A percentile compares a stretch with the other conserved stretches of the same genome.
These are phyloP conservation scores for Suillus fuscotomentosus DNA, from an alignment of 768 basidiomycete genomes.

Conservation along the genomic window DNA sequence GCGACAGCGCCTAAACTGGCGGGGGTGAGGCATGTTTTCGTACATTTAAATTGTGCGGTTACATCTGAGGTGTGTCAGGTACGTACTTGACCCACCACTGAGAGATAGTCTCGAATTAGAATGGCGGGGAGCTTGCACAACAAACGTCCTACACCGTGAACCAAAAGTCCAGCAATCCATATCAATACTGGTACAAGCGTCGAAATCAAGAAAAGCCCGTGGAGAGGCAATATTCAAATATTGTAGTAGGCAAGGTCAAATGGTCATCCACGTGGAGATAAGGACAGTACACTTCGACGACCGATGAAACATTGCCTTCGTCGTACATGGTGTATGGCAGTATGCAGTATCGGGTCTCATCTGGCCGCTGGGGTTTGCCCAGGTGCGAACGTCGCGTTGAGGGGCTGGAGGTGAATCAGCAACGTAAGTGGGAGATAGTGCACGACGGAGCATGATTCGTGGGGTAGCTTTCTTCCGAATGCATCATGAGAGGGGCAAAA, in stretches of 20 bases:
- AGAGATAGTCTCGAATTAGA: not conserved
- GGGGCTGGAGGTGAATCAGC: constrained; percentile 5
- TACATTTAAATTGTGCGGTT: not conserved
- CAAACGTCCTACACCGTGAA: not conserved
- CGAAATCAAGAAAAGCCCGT: not conserved
- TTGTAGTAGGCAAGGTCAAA: not conserved
- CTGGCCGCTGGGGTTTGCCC: constrained; percentile 10
- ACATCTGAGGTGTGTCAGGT: not conserved
- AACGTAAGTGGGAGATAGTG: constrained; percentile 34
- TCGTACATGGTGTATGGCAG: constrained; percentile 49
- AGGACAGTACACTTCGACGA: constrained; percentile 19
- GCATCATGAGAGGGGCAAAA: constrained; percentile 30
- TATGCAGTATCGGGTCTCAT: constrained; percentile 26
- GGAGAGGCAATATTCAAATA: not conserved
- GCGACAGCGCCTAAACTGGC: not conserved
- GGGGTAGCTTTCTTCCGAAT: not conserved
- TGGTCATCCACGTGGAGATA: constrained; percentile 31
- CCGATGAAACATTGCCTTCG: constrained; percentile 42
- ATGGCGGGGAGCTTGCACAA: not conserved
- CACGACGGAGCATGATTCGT: constrained; percentile 9
- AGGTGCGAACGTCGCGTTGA: constrained; percentile 11
- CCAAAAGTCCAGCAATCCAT: not conserved
- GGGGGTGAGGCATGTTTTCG: not conserved
- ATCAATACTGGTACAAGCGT: not conserved
- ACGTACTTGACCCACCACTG: not conserved